Evolutionary conservation across 1,284 basidiomycete genomes (phyloP).

Genomic region (Irpex sp.): DNA sequence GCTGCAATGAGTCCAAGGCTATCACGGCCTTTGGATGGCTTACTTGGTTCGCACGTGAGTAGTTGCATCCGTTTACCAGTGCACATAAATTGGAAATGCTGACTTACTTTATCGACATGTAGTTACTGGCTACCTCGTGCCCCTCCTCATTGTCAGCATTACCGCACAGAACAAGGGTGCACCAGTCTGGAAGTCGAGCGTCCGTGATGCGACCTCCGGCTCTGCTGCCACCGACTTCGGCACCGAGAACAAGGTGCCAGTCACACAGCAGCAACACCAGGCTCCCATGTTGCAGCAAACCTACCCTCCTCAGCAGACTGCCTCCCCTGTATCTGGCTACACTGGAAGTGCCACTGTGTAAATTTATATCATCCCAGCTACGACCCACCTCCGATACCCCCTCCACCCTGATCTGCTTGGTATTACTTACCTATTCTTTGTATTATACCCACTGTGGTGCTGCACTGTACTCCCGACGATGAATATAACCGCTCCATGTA

Average conservation of each 20-base stretch:
- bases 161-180: slow-evolving; percentile 4
- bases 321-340: background rate
- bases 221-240: background rate
- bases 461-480: no score
- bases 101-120: background rate
- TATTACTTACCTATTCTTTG: no score
- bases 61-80: background rate
- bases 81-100: background rate
- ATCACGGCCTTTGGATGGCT: slow-evolving; percentile 12
- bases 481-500: no score
- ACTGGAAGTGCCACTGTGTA: background rate
- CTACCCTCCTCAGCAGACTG: background rate
- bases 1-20: slow-evolving; percentile 13
- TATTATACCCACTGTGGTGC: no score
- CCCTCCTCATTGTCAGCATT: slow-evolving; percentile 8
- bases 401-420: no score
- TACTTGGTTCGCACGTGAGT: slow-evolving; percentile 14
- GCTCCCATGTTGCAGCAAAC: background rate
- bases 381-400: no score
- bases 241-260: background rate
- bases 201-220: slow-evolving; percentile 9
- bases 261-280: background rate
- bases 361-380: background rate
- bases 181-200: slow-evolving; percentile 10
- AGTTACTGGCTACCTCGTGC: slow-evolving; percentile 11